A percentile compares a stretch with the other conserved stretches of the same genome.
Evolutionary conservation across 2,329 filamentous ascomycete species (phyloP).

Genomic region (Beauveria asiatica): DNA sequence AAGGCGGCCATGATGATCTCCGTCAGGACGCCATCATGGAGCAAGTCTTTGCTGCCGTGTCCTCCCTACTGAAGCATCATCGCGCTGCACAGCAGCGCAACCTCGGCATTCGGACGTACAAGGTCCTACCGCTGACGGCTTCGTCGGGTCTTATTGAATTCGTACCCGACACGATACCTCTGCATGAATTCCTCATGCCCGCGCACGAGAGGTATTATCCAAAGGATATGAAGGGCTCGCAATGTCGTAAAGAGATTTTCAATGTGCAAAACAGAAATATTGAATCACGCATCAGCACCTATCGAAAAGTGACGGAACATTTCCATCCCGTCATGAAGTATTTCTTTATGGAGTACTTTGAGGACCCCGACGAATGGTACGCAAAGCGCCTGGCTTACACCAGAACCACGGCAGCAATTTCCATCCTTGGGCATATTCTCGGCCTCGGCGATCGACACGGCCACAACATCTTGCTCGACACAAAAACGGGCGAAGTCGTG

Average conservation of each 20-base stretch:
- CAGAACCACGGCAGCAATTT: conserved; percentile 86
- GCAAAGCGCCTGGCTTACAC: conserved; percentile 82
- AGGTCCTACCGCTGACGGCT: conserved; percentile 81
- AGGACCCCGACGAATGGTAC: conserved; percentile 95
- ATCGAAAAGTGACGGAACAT: conserved; percentile 66
- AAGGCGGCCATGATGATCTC: conserved; percentile 91
- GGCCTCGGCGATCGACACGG: conserved; percentile 91
- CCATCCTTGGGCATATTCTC: conserved; percentile 86
- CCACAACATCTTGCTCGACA: conserved; percentile 92
- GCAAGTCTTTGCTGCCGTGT: conserved; percentile 96
- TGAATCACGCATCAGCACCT: conserved; percentile 65
- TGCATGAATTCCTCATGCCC: conserved; percentile 87
- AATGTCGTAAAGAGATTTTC: conserved; percentile 72
- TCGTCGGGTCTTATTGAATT: conserved; percentile 93
- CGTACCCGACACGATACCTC: conserved; percentile 82
- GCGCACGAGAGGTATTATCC: conserved; percentile 84
- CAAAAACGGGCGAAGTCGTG: conserved; percentile 82
- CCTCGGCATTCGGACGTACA: conserved; percentile 90
- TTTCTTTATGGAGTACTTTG: conserved; percentile 94
- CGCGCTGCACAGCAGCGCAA: conserved; percentile 79
- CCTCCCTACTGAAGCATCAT: conserved; percentile 77
- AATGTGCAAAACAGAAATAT: conserved; percentile 61
- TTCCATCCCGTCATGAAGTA: conserved; percentile 93
- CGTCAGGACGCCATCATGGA: conserved; percentile 99
- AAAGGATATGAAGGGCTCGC: conserved; percentile 65